Percentiles rank a stretch among this genome's conserved stretches.
These are phyloP conservation scores for Yamagishiella unicocca DNA, from an alignment of 139 green algal genomes.

Conservation along the genomic window DNA sequence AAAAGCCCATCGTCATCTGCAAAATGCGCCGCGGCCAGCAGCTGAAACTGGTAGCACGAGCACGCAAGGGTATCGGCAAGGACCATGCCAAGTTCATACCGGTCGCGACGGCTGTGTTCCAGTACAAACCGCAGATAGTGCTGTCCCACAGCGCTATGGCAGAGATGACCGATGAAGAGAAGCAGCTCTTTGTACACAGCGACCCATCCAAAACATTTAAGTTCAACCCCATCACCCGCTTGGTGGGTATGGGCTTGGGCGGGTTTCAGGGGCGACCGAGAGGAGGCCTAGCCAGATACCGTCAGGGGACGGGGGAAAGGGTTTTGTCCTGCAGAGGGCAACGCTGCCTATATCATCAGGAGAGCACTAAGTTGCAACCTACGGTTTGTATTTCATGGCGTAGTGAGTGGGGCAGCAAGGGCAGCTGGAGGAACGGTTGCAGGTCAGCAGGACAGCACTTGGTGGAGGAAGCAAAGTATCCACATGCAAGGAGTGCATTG, in stretches of 20 bases:
- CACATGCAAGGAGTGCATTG: too few relatives aligned
- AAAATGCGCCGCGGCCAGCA: conserved; percentile 92
- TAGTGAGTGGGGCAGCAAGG: neutral
- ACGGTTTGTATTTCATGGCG: neutral
- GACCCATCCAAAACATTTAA: conserved; percentile 85
- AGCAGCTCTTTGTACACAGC: conserved; percentile 79
- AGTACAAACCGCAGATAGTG: conserved; percentile 87
- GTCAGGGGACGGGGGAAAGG: neutral
- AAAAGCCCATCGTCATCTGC: conserved; percentile 86
- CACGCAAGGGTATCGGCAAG: conserved; percentile 95
- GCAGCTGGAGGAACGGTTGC: neutral
- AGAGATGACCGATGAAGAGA: conserved; percentile 84
- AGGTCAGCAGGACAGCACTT: too few relatives aligned
- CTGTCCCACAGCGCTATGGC: conserved; percentile 83
- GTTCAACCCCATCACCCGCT: conserved; percentile 80
- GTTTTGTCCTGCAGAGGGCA: neutral
- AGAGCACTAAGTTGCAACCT: neutral
- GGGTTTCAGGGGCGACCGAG: neutral
- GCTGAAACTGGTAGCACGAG: conserved; percentile 87
- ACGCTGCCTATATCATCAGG: neutral
- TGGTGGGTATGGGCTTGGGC: conserved; percentile 50
- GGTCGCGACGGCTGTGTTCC: conserved; percentile 89
- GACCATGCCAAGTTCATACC: conserved; percentile 99
- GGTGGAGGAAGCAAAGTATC: too few relatives aligned
- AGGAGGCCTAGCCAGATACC: neutral